Evolutionary conservation across 371 early-diverging fungal genomes (phyloP), one percentile per base, ranked within the genome.

Genomic region (Mortierella sp.): DNA sequence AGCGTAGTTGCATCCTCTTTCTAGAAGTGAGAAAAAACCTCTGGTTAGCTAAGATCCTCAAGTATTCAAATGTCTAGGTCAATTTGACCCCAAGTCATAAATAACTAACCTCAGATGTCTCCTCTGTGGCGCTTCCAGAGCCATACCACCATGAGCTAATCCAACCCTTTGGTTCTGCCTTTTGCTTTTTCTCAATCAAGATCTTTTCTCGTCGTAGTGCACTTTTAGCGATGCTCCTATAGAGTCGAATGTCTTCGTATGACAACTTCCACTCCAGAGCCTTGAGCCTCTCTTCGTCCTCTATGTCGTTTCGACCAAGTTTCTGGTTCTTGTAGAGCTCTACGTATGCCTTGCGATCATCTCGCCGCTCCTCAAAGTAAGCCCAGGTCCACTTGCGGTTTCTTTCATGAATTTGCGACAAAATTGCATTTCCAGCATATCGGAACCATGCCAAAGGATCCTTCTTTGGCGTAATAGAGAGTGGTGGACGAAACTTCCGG

Each of bases 221-320:
- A 19, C 90, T 86, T 65, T 89, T 89, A 0, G 97, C 96, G 10
- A 95, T 82, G 32, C 92, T 90, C n/a, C 98, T 84, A 72, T 96
- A 99, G 59, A 95, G 92, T 35, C 95, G 87, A 43, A 99, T 91
- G 77, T 98, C 98, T 43, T 97, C 92, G 79, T 91, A 96, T 4
- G 91, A 90, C 17, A 98, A 86, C 67, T 89, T 89, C 56, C 89
- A 84, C 74, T 98, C 98, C 37, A 99, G 76, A 17, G 82, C 81
- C 26, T 90, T 87, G 42, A 98, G 80, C 19, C 85, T 83, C 9
- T 85, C 83, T 6, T 76, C 57, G 32, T 94, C 91, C 70, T 93
- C 86, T 12, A 70, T 10, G 60, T 72, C 72, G 17, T 72, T 76
- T 34, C 83, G 84, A 19, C 88, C 88, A 61, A 93, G 78, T 75